Base-by-base conservation (phyloP, 2,329 filamentous ascomycete genomes). In the Plenodomus lindquistii region DNA sequence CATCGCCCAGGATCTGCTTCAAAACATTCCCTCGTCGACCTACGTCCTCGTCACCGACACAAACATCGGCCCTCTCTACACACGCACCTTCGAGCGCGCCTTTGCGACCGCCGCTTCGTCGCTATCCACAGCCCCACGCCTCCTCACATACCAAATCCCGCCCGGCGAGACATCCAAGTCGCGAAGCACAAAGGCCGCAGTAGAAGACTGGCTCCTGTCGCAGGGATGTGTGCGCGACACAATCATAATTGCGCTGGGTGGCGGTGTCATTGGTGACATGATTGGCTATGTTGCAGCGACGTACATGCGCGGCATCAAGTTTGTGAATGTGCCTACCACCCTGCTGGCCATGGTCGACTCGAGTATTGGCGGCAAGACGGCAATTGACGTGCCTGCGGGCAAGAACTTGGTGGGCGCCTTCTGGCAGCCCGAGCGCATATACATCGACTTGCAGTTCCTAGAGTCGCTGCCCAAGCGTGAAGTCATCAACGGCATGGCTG, bases 401-500 rank as follows among this genome's bases (percentile, higher is more conserved):
- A 99, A 99, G 80, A 99, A 99, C 70, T 77, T 99, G 54, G 86
- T 99, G 47, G 94, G 94, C 3, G 86, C 93, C 27, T 97, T 99
- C 75, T 97, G 93, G 92, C 94, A 99, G 71, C 94, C 94, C 4
- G 82, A 88, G 65, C 86, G 91, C 55, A 92, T 97, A 58, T 99
- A 96, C 74, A 92, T 99, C 62, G 94, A 99, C 72, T 79, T 97
- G 52, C 82, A 86, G 46, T 97, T 99, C 68, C 80, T 99, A 46
- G 90, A 96, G 69, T 96, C 91, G 1, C 79, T 99, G 17, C 92
- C 93, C 1, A 86, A 87, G 57, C 83, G 94, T 59, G 93, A 99
- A 74, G 93, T 99, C 67, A 91, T 97, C 74, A 99, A 99, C 71
- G 94, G 94, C 52, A 97, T 99, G 93, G 94, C 93, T 20, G 94